A percentile compares a stretch with the other conserved stretches of the same genome.
phyloP scores from a whole-genome alignment of 768 basidiomycete genomes.

The Lyophyllum atratum region DNA sequence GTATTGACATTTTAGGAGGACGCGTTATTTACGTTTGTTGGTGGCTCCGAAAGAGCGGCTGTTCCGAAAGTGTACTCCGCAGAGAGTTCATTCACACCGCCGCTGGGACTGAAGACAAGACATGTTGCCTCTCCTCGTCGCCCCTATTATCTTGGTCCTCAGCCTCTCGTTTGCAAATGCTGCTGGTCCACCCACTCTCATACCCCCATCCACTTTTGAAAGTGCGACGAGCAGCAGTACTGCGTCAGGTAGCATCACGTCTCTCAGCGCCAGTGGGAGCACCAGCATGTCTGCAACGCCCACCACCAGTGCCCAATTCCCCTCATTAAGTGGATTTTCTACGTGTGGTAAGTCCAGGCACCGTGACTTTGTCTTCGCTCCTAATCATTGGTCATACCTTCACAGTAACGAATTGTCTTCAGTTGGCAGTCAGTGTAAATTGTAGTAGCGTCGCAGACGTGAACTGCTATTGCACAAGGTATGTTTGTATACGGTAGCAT shows the following conservation, averaged over 20 bases:
- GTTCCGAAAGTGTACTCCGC: neutral
- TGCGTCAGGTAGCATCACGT: constrained; percentile 8
- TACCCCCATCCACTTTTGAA: constrained; percentile 19
- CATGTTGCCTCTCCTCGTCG: neutral
- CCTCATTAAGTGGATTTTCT: constrained; percentile 37
- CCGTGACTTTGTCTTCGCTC: neutral
- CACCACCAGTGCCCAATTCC: constrained; percentile 37
- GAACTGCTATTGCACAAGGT: constrained; percentile 50
- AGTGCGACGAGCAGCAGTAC: constrained; percentile 10
- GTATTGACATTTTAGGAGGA: neutral
- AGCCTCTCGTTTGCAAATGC: constrained; percentile 1
- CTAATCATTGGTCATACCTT: neutral
- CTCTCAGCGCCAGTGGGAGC: constrained; percentile 11
- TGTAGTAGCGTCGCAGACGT: constrained; percentile 49
- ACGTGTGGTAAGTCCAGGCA: constrained; percentile 35
- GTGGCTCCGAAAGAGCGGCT: neutral
- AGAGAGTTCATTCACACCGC: neutral
- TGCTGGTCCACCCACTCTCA: constrained; percentile 11
- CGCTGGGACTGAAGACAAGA: neutral
- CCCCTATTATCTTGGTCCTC: neutral
- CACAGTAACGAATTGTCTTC: constrained; percentile 47
- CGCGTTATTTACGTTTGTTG: constrained; percentile 10
- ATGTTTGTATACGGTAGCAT: constrained; percentile 11
- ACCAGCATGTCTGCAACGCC: constrained; percentile 23
- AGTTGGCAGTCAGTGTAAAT: constrained; percentile 34